Conservation (phyloP, 768 basidiomycete genomes). For the Termitomyces sp. region DNA sequence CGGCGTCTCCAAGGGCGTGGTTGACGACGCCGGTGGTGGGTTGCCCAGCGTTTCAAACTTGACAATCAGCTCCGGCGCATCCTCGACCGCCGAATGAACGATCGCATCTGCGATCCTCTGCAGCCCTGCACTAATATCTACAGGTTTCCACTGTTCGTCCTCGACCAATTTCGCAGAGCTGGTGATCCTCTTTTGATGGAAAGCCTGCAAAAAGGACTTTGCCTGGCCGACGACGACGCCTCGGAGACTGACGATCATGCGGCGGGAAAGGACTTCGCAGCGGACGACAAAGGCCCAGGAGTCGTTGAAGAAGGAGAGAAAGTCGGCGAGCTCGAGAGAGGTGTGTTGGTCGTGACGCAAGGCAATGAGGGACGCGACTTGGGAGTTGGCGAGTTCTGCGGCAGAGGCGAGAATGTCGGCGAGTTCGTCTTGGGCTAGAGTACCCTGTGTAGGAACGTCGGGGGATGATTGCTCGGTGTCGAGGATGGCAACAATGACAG, state of each 20-base stretch:
- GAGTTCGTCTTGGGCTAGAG: slow-evolving; percentile 65
- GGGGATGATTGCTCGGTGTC: too few species aligned
- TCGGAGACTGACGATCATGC: slow-evolving; percentile 91
- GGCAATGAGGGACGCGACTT: slow-evolving; percentile 73
- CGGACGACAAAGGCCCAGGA: slow-evolving; percentile 88
- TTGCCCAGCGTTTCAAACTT: slow-evolving; percentile 13
- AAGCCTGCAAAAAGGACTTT: slow-evolving; percentile 78
- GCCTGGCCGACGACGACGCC: slow-evolving; percentile 88
- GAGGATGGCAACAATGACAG: slow-evolving; percentile 53
- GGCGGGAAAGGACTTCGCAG: slow-evolving; percentile 78
- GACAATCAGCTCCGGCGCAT: slow-evolving; percentile 64
- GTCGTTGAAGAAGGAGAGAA: slow-evolving; percentile 75
- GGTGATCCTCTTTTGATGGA: slow-evolving; percentile 78
- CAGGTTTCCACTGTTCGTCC: slow-evolving; percentile 90
- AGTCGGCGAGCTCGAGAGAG: slow-evolving; percentile 62
- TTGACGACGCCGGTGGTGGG: not conserved
- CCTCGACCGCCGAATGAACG: slow-evolving; percentile 75
- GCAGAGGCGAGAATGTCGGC: slow-evolving; percentile 72
- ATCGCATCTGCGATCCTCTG: slow-evolving; percentile 73
- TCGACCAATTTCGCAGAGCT: slow-evolving; percentile 87
- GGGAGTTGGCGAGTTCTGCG: slow-evolving; percentile 81
- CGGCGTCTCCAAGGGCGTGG: not conserved
- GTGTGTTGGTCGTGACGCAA: slow-evolving; percentile 78
- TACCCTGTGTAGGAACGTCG: slow-evolving; percentile 15
- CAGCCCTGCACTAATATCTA: slow-evolving; percentile 59